These are phyloP conservation scores for Paraphoma chrysanthemicola DNA, from an alignment of 2,329 filamentous ascomycete genomes.

Conservation along the genomic window DNA sequence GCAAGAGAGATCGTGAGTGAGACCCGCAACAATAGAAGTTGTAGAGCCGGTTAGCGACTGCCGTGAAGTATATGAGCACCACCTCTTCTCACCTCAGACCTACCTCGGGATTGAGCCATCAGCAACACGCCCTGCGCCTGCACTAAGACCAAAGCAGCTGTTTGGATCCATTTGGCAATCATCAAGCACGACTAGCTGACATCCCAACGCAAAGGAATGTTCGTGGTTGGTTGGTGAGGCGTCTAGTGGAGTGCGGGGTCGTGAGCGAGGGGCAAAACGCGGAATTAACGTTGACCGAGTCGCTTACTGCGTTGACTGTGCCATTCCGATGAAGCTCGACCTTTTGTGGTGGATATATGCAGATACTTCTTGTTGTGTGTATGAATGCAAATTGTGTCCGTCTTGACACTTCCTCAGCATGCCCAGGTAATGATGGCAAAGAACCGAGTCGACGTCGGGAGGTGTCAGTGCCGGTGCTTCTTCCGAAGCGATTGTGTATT, in stretches of 20 bases:
- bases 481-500: no score
- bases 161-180: not conserved
- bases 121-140: not conserved
- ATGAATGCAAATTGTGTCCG: no score
- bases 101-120: constrained; percentile 6
- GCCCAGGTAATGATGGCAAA: no score
- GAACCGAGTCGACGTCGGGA: no score
- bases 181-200: constrained; percentile 1
- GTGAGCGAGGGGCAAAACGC: constrained; percentile 1
- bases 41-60: not conserved
- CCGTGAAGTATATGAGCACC: not conserved
- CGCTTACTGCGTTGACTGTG: no score
- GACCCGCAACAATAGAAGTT: not conserved
- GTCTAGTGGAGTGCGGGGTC: constrained; percentile 8
- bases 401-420: no score
- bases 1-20: not conserved
- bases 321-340: no score
- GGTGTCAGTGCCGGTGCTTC: no score
- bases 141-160: not conserved
- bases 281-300: not conserved
- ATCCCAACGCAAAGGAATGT: not conserved
- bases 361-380: no score
- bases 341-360: no score
- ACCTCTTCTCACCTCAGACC: not conserved
- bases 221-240: constrained; percentile 9